These are phyloP conservation scores for Exophiala sideris DNA, from an alignment of 2,329 filamentous ascomycete species.

Conservation along the genomic window DNA sequence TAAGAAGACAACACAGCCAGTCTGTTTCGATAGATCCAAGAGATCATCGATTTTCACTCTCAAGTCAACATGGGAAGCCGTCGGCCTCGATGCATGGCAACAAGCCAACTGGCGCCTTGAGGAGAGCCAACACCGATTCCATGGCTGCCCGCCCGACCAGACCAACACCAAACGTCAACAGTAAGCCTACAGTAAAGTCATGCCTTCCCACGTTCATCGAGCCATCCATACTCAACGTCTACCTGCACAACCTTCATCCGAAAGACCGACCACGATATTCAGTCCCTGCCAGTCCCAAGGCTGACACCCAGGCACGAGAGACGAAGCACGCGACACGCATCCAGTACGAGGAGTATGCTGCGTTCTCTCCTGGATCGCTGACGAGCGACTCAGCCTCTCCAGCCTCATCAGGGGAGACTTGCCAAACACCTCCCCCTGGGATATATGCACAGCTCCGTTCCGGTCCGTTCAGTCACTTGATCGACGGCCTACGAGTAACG, in stretches of 20 bases:
- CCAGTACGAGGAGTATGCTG: slow-evolving; percentile 11
- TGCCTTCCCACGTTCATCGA: slow-evolving; percentile 23
- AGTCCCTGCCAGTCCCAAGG: slow-evolving; percentile 1
- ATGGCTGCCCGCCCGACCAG: not conserved
- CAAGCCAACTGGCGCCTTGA: not conserved
- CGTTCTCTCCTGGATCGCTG: slow-evolving; percentile 18
- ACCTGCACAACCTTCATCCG: slow-evolving; percentile 22
- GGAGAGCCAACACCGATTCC: slow-evolving; percentile 15
- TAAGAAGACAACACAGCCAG: slow-evolving; percentile 3
- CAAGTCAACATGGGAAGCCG: slow-evolving; percentile 1
- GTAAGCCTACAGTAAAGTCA: slow-evolving; percentile 4
- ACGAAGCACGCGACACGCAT: not conserved
- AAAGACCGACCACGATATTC: slow-evolving; percentile 20
- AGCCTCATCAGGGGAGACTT: slow-evolving; percentile 7
- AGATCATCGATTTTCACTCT: slow-evolving; percentile 6
- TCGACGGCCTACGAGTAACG: slow-evolving; percentile 19
- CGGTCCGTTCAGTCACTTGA: slow-evolving; percentile 16
- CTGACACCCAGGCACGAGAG: not conserved
- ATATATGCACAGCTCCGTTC: slow-evolving; percentile 15
- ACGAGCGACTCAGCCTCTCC: slow-evolving; percentile 14
- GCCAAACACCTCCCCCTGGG: slow-evolving; percentile 11
- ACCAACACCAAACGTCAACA: not conserved
- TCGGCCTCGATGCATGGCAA: not conserved
- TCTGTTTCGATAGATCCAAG: slow-evolving; percentile 1
- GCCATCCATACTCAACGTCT: slow-evolving; percentile 18